A percentile compares a stretch with the other conserved stretches of the same genome.
Conservation (phyloP, 2,329 filamentous ascomycete genomes). For the Clonostachys solani region DNA sequence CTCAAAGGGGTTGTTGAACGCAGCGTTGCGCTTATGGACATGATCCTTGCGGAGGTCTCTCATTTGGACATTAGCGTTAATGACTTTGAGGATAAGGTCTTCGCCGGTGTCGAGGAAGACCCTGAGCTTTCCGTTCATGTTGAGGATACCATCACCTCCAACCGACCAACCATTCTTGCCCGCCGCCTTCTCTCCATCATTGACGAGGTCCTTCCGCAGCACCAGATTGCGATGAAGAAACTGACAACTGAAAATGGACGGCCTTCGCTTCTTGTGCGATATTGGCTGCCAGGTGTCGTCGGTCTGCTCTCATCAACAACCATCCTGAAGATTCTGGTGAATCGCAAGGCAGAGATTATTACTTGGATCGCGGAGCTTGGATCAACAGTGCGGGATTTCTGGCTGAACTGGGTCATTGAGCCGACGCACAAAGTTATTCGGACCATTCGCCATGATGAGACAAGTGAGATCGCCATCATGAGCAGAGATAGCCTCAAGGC, state of each 20-base stretch:
- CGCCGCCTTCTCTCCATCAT: constrained; percentile 67
- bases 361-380: constrained; percentile 79
- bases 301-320: constrained; percentile 82
- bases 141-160: constrained; percentile 32
- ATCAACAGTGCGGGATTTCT: constrained; percentile 79
- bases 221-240: constrained; percentile 51
- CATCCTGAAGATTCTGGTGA: constrained; percentile 73
- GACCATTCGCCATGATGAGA: constrained; percentile 89
- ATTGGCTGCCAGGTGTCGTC: constrained; percentile 76
- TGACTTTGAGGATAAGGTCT: constrained; percentile 64
- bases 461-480: constrained; percentile 94
- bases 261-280: constrained; percentile 71
- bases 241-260: constrained; percentile 65
- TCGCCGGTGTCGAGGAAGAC: constrained; percentile 57
- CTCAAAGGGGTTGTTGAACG: constrained; percentile 72
- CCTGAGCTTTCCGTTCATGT: constrained; percentile 50
- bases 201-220: constrained; percentile 61
- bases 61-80: constrained; percentile 56
- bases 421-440: constrained; percentile 78
- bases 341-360: constrained; percentile 70
- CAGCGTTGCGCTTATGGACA: constrained; percentile 82
- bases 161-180: constrained; percentile 57
- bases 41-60: constrained; percentile 70
- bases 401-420: constrained; percentile 93
- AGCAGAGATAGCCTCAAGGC: constrained; percentile 87